Conservation (phyloP, 2,329 filamentous ascomycete species). For the Coniosporium tulheliwenetii region DNA sequence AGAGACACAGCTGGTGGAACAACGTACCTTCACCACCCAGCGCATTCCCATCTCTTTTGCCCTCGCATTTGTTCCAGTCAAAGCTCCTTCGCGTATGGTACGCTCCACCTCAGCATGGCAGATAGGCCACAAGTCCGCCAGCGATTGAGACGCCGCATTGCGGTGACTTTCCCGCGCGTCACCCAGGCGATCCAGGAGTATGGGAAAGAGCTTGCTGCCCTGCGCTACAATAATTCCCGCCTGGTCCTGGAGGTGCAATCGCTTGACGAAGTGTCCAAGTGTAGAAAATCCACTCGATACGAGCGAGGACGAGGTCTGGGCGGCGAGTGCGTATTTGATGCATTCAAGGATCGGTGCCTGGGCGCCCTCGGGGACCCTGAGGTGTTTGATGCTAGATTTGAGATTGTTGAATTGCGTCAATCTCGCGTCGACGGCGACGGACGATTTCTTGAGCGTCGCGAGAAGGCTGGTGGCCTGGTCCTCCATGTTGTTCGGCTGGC, state of each 20-base stretch:
- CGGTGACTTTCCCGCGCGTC: constrained; percentile 80
- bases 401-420: constrained; percentile 54
- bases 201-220: constrained; percentile 52
- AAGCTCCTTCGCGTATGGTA: constrained; percentile 60
- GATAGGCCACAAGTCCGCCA: constrained; percentile 61
- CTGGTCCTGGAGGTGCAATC: constrained; percentile 71
- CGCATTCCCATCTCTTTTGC: constrained; percentile 74
- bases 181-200: constrained; percentile 72
- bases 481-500: constrained; percentile 29
- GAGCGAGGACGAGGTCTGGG: constrained; percentile 57
- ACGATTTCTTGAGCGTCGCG: constrained; percentile 41
- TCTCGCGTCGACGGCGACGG: constrained; percentile 54
- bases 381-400: constrained; percentile 85
- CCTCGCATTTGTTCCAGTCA: constrained; percentile 65
- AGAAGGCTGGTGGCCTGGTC: constrained; percentile 38
- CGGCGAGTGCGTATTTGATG: constrained; percentile 57
- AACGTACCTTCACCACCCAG: constrained; percentile 61
- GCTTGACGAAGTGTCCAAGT: constrained; percentile 73
- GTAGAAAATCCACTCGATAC: constrained; percentile 76
- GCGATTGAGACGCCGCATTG: constrained; percentile 54
- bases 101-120: constrained; percentile 62
- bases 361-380: constrained; percentile 64
- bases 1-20: constrained; percentile 1
- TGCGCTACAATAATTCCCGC: constrained; percentile 54
- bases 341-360: constrained; percentile 69